Base-by-base conservation (phyloP, 371 early-diverging fungal genomes). In the Coemansia sp. region DNA sequence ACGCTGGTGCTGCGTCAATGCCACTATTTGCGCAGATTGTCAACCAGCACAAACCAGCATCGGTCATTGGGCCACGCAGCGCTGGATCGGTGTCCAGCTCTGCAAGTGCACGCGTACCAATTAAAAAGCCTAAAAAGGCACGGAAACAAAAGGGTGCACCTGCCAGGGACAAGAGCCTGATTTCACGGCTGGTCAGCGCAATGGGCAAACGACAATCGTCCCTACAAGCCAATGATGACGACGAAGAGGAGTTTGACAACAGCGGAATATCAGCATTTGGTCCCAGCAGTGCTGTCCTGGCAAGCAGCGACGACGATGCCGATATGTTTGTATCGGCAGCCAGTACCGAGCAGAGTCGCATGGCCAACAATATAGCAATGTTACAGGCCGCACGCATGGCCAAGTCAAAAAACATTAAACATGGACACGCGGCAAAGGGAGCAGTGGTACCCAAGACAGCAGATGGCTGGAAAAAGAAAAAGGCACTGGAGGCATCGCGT, bases 131-230 rank as follows among this genome's bases (percentile, higher is more conserved):
- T 26, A 51, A 34, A 61, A 63, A 40, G 45, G 52, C 11, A 26
- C 61, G 34, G 34, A 59, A 52, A 27, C 60, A 54, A 59, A 59
- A 55, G 37, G 18, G 52, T 22, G 40, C 31, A 24, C 24, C 55
- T 1, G 11, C 66, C 18, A 48, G 63, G 2, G 65, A 70, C 39
- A 63, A 58, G 50, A 75, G 58, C 50, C 67, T 67, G 7, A 71
- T 71, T 13, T 67, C 76, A 22, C 71, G 61, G 11, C 64, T 75
- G 56, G 76, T 70, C 45, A 29, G n/a, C 10, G 67, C 57, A n/a
- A 71, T 71, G 73, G 73, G 55, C 34, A 21, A 21, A 5, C 52
- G 11, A 45, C 56, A 27, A 47, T 27, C 29, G 55, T 14, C 18
- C 31, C 45, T 21, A 11, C 31, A 42, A 14, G 45, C 56, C 27